A percentile compares a stretch with the other conserved stretches of the same genome.
phyloP scores from a whole-genome alignment of 2,329 filamentous ascomycete species.

The Nakataea oryzae region DNA sequence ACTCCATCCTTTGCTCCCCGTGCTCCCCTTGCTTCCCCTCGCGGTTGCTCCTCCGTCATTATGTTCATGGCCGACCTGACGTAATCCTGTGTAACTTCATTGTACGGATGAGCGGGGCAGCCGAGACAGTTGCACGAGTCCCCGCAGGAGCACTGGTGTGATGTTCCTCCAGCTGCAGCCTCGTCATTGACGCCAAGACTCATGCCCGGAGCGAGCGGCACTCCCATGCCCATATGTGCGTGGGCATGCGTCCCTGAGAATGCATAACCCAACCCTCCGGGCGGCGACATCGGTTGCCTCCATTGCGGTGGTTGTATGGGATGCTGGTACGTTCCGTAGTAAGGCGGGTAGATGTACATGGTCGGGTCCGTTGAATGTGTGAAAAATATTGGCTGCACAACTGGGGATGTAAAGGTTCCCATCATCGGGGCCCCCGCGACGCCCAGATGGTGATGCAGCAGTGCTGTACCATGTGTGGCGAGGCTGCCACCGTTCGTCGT shows the following conservation, averaged over 20 bases:
- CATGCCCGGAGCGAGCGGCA: not conserved
- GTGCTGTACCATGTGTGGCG: not conserved
- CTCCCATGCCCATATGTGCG: not conserved
- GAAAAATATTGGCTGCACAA: conserved; percentile 6
- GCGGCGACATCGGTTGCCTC: conserved; percentile 6
- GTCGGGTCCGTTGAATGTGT: conserved; percentile 1
- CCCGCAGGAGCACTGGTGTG: conserved; percentile 13
- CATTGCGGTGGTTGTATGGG: conserved; percentile 12
- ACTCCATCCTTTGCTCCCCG: not conserved
- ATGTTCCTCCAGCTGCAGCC: not conserved
- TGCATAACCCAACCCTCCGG: not conserved
- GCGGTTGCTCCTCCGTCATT: conserved; percentile 7
- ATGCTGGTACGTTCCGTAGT: conserved; percentile 10
- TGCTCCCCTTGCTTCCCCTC: not conserved
- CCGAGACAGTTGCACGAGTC: conserved; percentile 14
- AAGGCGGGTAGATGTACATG: conserved; percentile 8
- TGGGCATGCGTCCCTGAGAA: not conserved
- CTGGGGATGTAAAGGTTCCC: conserved; percentile 3
- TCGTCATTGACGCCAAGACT: not conserved
- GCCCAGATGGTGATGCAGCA: not conserved
- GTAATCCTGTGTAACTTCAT: conserved; percentile 10
- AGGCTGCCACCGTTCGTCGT: not conserved
- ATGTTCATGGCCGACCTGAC: conserved; percentile 10
- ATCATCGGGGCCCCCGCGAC: not conserved
- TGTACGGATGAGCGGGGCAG: conserved; percentile 13